A percentile compares a stretch with the other conserved stretches of the same genome.
Evolutionary conservation across 495 filamentous ascomycete species (phyloP).

Genomic region (Lichenothelia convexa): DNA sequence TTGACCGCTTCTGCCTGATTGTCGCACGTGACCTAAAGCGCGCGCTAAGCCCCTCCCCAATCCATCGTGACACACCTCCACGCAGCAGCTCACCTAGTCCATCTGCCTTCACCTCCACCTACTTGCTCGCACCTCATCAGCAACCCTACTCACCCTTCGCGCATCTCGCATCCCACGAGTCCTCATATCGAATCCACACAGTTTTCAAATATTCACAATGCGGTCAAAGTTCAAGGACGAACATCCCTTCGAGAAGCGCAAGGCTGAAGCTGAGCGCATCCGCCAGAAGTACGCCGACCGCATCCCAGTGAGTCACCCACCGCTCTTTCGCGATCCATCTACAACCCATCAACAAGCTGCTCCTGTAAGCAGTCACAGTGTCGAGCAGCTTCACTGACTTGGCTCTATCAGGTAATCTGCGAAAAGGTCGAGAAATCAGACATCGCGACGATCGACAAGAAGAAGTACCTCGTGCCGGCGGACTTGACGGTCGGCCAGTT

Average conservation of each 20-base stretch:
- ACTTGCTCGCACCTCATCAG: too few relatives aligned
- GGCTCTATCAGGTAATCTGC: constrained; percentile 74
- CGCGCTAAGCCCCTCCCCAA: too few relatives aligned
- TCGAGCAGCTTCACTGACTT: neutral
- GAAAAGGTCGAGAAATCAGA: constrained; percentile 99
- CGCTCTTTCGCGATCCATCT: neutral
- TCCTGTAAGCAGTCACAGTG: neutral
- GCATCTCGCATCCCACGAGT: too few relatives aligned
- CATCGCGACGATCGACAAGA: constrained; percentile 99
- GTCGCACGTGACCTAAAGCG: too few relatives aligned
- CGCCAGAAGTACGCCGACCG: constrained; percentile 97
- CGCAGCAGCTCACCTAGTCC: too few relatives aligned
- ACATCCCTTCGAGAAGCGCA: constrained; percentile 98
- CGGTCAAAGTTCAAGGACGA: constrained; percentile 99
- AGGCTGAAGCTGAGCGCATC: constrained; percentile 97
- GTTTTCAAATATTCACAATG: too few relatives aligned
- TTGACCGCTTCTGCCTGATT: too few relatives aligned
- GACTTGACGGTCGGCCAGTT: constrained; percentile 99
- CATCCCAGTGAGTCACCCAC: constrained; percentile 63
- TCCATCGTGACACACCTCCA: too few relatives aligned
- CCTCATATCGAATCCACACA: too few relatives aligned
- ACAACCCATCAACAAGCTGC: constrained; percentile 3
- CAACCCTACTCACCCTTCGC: too few relatives aligned
- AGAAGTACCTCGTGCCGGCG: constrained; percentile 97
- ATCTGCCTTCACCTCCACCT: too few relatives aligned